Conservation (phyloP, 192 early-diverging fungal genomes). For the Mortierella claussenii region DNA sequence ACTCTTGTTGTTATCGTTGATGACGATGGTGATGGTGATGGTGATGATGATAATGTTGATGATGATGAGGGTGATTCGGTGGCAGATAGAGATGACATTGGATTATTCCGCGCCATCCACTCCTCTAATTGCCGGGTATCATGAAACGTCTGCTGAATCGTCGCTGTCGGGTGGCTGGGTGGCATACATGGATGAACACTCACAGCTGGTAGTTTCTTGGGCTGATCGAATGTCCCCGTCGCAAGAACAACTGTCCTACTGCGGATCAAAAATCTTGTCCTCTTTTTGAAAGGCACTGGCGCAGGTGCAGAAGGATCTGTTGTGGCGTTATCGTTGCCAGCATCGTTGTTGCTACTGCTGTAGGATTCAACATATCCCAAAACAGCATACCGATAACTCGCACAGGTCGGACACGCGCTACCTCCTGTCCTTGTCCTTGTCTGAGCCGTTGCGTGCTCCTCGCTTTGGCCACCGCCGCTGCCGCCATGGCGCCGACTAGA, state of each 20-base stretch:
- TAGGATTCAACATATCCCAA: slow-evolving; percentile 27
- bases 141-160: slow-evolving; percentile 46
- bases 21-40: background rate
- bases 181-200: slow-evolving; percentile 28
- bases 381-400: slow-evolving; percentile 28
- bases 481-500: background rate
- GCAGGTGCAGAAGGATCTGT: background rate
- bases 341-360: background rate
- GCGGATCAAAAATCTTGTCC: slow-evolving; percentile 31
- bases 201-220: slow-evolving; percentile 42
- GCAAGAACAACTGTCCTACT: slow-evolving; percentile 34
- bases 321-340: no score
- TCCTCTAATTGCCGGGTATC: slow-evolving; percentile 48
- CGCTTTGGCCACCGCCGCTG: background rate
- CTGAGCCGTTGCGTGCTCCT: background rate
- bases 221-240: slow-evolving; percentile 50
- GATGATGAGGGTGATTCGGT: slow-evolving; percentile 9
- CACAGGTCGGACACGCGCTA: slow-evolving; percentile 10
- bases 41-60: slow-evolving; percentile 1
- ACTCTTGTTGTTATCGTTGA: no score
- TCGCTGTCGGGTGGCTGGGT: slow-evolving; percentile 1
- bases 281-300: background rate
- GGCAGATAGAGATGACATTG: background rate
- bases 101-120: slow-evolving; percentile 34
- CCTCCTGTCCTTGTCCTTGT: background rate